These are phyloP conservation scores for Dichotomopilus funicola DNA, from an alignment of 2,329 filamentous ascomycete genomes.

Conservation along the genomic window DNA sequence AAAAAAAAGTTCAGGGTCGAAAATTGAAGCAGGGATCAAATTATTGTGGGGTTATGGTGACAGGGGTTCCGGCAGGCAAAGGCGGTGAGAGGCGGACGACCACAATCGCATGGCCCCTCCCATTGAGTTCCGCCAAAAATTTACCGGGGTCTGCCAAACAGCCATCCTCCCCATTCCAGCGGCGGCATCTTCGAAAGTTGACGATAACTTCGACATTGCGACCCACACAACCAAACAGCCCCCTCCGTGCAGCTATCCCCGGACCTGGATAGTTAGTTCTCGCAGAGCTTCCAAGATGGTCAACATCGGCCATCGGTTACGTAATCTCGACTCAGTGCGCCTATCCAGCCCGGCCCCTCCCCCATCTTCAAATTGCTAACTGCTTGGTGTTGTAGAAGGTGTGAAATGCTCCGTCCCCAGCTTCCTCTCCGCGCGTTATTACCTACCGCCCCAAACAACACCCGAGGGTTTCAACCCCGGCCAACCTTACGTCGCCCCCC, in stretches of 20 bases:
- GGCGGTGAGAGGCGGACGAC: slow-evolving; percentile 12
- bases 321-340: slow-evolving; percentile 64
- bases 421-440: no score
- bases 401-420: no score
- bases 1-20: no score
- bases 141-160: slow-evolving; percentile 16
- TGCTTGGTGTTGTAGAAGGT: slow-evolving; percentile 14
- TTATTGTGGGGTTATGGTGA: neutral
- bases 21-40: no score
- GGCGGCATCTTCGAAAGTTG: no score
- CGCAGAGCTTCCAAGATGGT: slow-evolving; percentile 28
- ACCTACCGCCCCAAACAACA: neutral
- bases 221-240: slow-evolving; percentile 8
- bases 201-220: neutral
- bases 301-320: slow-evolving; percentile 59
- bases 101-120: no score
- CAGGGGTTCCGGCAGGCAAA: slow-evolving; percentile 18
- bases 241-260: neutral
- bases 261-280: slow-evolving; percentile 3
- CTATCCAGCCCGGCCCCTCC: neutral
- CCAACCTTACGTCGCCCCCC: neutral
- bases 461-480: neutral
- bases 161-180: no score
- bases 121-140: slow-evolving; percentile 18
- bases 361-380: slow-evolving; percentile 5